Base-by-base conservation (phyloP, 1,139 yeast species). In the Hansenula sp. region DNA sequence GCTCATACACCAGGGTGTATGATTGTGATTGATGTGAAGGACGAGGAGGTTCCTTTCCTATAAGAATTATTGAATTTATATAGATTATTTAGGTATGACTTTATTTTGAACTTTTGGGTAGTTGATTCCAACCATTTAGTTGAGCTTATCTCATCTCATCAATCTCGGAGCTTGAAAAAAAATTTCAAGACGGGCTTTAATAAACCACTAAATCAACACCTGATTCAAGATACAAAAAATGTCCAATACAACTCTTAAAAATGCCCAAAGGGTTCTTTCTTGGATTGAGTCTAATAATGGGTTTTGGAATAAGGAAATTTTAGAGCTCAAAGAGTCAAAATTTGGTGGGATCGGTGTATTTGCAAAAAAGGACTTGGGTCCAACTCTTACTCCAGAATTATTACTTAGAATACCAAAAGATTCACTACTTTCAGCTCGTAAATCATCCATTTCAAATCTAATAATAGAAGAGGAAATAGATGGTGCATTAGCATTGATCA, bases 331-430 rank as follows among this genome's bases (percentile, higher is more conserved):
- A 36, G 46, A 55, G 14, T 82, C 92, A 0, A 52, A 63, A 7
- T 47, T 66, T 8, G 88, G 90, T 2, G 95, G 96, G 0, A 53
- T 79, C 4, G 96, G 96, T 4, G 94, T 88, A 1, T 85, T 82
- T 59, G 79, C 84, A 7, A 60, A 59, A 33, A 51, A 59, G 40
- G 66, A 66, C 34, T 58, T 76, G 14, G 55, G 59, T 10, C 59
- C 59, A 13, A 17, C 34, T 8, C 36, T 41, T 4, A 56, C 53
- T 13, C 49, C 53, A 12, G 53, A 57, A 5, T 48, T 66, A 6
- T 46, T 73, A 1, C 47, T 71, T 22, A 56, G 71, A 38, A 48
- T 65, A 1, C 64, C 61, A 19, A 82, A 82, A 55, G 55, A 66
- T 3, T 69, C 74, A 38, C 64, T 82, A 2, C 64, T 82, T 31